Conservation (phyloP, 805 yeast genomes). For the Candida lessepsii region DNA sequence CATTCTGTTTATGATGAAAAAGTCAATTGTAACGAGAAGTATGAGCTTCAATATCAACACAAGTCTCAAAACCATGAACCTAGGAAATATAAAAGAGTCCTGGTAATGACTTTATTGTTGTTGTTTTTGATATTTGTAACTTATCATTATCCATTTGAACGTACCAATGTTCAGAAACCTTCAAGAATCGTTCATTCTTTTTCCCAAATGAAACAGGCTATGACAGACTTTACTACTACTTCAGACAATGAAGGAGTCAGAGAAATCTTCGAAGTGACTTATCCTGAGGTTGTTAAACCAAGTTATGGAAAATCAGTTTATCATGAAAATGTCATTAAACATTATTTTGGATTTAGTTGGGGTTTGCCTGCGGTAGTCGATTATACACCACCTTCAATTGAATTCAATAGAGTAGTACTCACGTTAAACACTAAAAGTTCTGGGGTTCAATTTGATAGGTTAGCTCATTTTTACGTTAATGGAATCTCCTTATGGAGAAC, state of each 20-base stretch:
- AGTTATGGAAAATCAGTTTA: constrained; percentile 36
- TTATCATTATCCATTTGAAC: not conserved
- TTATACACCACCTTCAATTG: constrained; percentile 43
- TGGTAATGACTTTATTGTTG: not conserved
- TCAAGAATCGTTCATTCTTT: not conserved
- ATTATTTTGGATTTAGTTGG: constrained; percentile 59
- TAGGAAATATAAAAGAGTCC: not conserved
- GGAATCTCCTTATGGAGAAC: constrained; percentile 79
- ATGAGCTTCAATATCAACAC: too few species aligned
- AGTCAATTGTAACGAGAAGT: too few species aligned
- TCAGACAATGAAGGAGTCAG: not conserved
- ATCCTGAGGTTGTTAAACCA: constrained; percentile 25
- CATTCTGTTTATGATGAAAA: not conserved
- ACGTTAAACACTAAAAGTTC: constrained; percentile 50
- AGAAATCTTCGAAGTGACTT: constrained; percentile 26
- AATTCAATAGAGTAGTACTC: constrained; percentile 53
- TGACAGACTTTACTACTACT: not conserved
- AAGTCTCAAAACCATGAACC: too few species aligned
- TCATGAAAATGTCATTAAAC: constrained; percentile 39
- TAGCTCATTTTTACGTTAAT: constrained; percentile 60
- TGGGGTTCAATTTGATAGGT: constrained; percentile 65
- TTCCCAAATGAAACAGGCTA: not conserved
- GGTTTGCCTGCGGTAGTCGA: constrained; percentile 49
- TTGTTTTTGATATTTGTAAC: not conserved
- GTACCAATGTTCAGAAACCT: not conserved